Percentiles rank a stretch among this genome's conserved stretches.
phyloP scores from a whole-genome alignment of 345 rosid genomes.

The Lagerstroemia speciosa region DNA sequence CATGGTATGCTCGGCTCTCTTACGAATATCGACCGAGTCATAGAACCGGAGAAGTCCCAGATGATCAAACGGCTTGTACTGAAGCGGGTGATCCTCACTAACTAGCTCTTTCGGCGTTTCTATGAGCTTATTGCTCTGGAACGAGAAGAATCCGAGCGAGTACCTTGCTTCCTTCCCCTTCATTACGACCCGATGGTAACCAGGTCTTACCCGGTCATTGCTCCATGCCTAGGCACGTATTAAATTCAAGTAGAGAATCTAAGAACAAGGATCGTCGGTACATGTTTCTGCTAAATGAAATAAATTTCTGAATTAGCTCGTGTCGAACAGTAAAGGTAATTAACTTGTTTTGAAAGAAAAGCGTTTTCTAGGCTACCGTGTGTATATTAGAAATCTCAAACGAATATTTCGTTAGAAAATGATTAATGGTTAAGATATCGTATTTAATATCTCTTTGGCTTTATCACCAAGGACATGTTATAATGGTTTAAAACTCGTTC shows the following conservation, averaged over 20 bases:
- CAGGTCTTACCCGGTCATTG: slow-evolving; percentile 48
- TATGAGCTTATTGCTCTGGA: slow-evolving; percentile 27
- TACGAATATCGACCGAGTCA: slow-evolving; percentile 13
- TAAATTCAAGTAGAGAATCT: background rate
- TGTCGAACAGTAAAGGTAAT: too few species aligned
- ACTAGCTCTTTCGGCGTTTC: slow-evolving; percentile 43
- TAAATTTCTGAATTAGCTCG: too few species aligned
- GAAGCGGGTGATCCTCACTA: slow-evolving; percentile 48
- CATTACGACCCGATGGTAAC: slow-evolving; percentile 52
- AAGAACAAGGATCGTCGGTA: too few species aligned
- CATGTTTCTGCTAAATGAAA: too few species aligned
- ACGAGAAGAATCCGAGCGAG: slow-evolving; percentile 48
- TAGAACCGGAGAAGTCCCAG: slow-evolving; percentile 39
- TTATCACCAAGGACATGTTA: too few species aligned
- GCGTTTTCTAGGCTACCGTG: too few species aligned
- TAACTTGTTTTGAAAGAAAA: too few species aligned
- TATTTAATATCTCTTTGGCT: too few species aligned
- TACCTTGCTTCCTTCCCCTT: slow-evolving; percentile 40
- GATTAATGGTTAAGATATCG: too few species aligned
- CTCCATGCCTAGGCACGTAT: slow-evolving; percentile 60
- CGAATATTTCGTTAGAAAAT: too few species aligned
- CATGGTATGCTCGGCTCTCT: slow-evolving; percentile 33
- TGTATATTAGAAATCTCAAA: too few species aligned
- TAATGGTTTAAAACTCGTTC: too few species aligned
- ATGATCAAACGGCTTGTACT: slow-evolving; percentile 52